Conservation (phyloP, 2,329 filamentous ascomycete genomes). For the Aspergillus pseudonomiae region DNA sequence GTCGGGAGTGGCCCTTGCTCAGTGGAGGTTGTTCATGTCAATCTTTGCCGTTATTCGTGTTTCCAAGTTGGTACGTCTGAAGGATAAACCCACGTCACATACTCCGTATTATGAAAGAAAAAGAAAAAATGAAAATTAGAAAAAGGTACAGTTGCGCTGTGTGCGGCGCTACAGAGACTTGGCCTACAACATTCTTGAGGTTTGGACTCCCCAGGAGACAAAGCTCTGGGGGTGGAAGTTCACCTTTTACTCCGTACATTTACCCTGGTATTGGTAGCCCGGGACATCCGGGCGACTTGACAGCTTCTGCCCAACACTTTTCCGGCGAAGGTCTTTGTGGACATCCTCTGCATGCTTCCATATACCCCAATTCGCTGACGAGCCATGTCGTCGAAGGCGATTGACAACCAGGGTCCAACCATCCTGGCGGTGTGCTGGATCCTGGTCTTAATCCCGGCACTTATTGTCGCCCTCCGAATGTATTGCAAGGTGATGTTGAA, state of each 20-base stretch:
- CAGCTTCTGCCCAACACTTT: background rate
- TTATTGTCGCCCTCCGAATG: slow-evolving; percentile 24
- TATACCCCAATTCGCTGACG: background rate
- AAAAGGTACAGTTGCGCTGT: background rate
- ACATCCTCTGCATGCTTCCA: background rate
- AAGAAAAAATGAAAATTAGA: background rate
- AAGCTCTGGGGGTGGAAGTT: background rate
- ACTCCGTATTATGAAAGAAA: background rate
- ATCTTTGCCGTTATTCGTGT: no score
- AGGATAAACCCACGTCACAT: background rate
- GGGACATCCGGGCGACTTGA: background rate
- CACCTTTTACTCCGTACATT: background rate
- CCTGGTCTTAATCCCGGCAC: slow-evolving; percentile 21
- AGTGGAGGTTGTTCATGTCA: background rate
- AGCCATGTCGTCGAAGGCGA: background rate
- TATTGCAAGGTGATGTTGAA: slow-evolving; percentile 30
- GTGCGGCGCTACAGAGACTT: background rate
- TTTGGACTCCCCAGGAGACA: background rate
- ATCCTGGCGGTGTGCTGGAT: slow-evolving; percentile 27
- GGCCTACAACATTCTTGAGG: background rate
- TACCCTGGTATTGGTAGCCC: background rate
- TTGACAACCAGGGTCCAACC: slow-evolving; percentile 16
- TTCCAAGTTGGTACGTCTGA: background rate
- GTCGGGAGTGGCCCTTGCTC: background rate
- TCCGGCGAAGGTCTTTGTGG: background rate